Conservation (phyloP, 1,284 basidiomycete genomes). For the Amylostereum areolatum region DNA sequence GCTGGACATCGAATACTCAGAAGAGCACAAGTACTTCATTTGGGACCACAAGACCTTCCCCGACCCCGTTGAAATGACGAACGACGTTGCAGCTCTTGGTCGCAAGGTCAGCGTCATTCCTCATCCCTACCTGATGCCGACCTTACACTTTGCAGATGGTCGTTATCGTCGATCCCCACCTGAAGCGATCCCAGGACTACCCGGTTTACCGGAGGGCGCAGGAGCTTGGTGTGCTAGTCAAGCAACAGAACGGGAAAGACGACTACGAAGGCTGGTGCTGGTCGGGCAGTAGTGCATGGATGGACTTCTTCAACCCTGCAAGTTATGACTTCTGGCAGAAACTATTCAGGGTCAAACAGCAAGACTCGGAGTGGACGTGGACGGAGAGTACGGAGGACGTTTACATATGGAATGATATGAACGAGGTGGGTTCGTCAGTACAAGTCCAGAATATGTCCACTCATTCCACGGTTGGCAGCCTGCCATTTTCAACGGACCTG, state of each 20-base stretch:
- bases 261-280: conserved; percentile 99
- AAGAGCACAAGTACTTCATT: conserved; percentile 96
- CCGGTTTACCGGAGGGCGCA: conserved; percentile 85
- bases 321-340: conserved; percentile 90
- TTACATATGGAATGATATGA: conserved; percentile 99
- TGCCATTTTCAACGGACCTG: conserved; percentile 96
- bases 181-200: conserved; percentile 80
- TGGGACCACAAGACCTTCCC: conserved; percentile 94
- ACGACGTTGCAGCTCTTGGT: conserved; percentile 79
- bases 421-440: conserved; percentile 60
- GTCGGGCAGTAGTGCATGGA: conserved; percentile 93
- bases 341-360: conserved; percentile 65
- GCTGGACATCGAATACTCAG: conserved; percentile 97
- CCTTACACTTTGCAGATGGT: conserved; percentile 66
- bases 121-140: not conserved
- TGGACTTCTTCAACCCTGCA: conserved; percentile 93
- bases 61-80: conserved; percentile 90
- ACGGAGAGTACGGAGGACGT: conserved; percentile 74
- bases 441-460: conserved; percentile 1
- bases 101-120: conserved; percentile 65
- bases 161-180: conserved; percentile 93
- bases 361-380: conserved; percentile 58
- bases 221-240: conserved; percentile 79
- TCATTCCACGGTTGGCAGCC: conserved; percentile 46
- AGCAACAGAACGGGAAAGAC: conserved; percentile 67